Base-by-base conservation (phyloP, 257 asterid species). In the Anisodus acutangulus region DNA sequence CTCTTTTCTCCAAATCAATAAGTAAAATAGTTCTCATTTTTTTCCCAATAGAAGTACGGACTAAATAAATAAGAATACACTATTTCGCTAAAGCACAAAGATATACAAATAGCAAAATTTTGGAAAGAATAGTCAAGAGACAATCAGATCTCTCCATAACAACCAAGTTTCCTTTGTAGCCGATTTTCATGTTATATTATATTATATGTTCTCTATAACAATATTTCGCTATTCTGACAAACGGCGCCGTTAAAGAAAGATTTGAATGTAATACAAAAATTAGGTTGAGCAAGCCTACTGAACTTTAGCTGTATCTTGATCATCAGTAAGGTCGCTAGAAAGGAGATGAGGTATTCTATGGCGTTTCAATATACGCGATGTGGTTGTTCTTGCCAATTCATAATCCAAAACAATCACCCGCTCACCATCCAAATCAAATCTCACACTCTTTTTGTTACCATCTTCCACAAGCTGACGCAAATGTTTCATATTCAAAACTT, bases 381-480 rank as follows among this genome's bases (percentile, higher is more conserved):
- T 92, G 39, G 98, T 98, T 39, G 91, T 78, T 91, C 92, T 93
- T 19, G 97, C 99, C 22, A 83, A 70, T 41, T 88, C 86, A 66
- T 92, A 90, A 86, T 92, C 90, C 92, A 96, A 90, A 71, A 92
- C 95, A 35, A 96, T 92, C 78, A 96, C 98, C 85, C 94, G 91
- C 26, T 92, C 99, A 10, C 94, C 98, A 57, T 96, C 99, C 92
- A 96, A 87, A 89, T 96, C 99, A 17, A 96, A 93, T 67, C 99
- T 92, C 63, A 96, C 89, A 26, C 62, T 87, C 83, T 88, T 94
- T 68, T 82, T 51, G 84, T 69, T 85, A 82, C 93, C 84, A 37
- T 91, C 97, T 86, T 92, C 98, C 88, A 96, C 98, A 5, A 96
- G 98, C 83, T 87, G 90, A 17, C 93, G 88, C n/a, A 96, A 76